Evolutionary conservation across 2,329 filamentous ascomycete species (phyloP).

Genomic region (Tetracladium maxilliforme): DNA sequence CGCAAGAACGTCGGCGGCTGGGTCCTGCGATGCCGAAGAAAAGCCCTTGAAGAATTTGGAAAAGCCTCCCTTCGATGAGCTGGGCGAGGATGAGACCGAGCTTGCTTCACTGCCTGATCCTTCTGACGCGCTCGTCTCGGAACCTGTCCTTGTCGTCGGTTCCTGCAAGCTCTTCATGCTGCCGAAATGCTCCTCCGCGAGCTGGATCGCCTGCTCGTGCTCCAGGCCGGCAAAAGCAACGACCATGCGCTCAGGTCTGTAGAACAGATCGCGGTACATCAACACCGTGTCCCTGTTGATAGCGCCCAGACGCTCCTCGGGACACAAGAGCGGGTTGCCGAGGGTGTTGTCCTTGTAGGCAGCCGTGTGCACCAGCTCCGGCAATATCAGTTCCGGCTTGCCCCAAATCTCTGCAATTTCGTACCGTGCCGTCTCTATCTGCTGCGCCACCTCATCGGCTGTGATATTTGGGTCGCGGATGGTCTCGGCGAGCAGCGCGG

Average conservation of each 20-base stretch:
- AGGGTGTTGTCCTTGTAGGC: conserved; percentile 94
- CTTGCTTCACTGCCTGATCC: conserved; percentile 16
- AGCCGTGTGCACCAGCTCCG: conserved; percentile 88
- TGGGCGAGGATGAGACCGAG: conserved; percentile 24
- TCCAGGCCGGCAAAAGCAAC: conserved; percentile 88
- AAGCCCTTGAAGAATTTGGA: conserved; percentile 78
- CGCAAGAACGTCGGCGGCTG: conserved; percentile 37
- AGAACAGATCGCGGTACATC: conserved; percentile 72
- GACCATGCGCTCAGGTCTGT: conserved; percentile 79
- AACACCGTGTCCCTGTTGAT: conserved; percentile 65
- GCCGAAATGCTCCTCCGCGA: conserved; percentile 79
- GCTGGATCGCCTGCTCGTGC: conserved; percentile 62
- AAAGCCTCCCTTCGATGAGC: conserved; percentile 35
- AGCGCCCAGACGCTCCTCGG: conserved; percentile 60
- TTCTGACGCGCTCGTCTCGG: conserved; percentile 33
- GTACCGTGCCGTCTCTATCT: conserved; percentile 84
- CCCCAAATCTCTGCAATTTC: conserved; percentile 97
- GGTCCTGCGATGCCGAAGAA: conserved; percentile 55
- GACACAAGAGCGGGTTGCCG: conserved; percentile 85
- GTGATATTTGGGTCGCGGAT: conserved; percentile 77
- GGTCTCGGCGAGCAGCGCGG: conserved; percentile 81
- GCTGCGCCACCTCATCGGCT: conserved; percentile 71
- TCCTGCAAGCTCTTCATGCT: conserved; percentile 56
- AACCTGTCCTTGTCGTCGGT: conserved; percentile 36
- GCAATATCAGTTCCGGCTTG: conserved; percentile 90